Evolutionary conservation across 805 yeast genomes (phyloP), one percentile per base, ranked within the genome.

Genomic region (Debaryomyces maramus): DNA sequence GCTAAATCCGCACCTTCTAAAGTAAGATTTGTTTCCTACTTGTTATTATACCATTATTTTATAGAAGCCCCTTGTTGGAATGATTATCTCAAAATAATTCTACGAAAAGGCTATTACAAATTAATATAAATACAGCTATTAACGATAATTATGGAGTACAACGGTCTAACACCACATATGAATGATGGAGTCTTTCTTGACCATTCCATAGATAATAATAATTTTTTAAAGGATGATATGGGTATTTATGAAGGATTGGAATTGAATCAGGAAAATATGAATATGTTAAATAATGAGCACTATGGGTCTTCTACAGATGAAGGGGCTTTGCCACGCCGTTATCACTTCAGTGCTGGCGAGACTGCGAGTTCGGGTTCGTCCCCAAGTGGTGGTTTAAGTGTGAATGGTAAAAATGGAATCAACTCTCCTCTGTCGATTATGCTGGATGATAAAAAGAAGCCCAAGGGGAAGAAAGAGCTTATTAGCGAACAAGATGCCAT

Each of bases 401-500:
- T 18, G 10, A 30, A 30, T 30, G 6, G 13, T 11, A 30, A 13
- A n/a, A 18, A 30, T n/a, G 33, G 33, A 9, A 30, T 18, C 10
- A n/a, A 13, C n/a, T 24, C 38, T 10, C 32, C 32, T 5, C 10
- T 11, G 13, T 22, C 45, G 6, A 27, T 22, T 10, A 17, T 38
- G 26, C n/a, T n/a, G n/a, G 23, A 35, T 4, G 32, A 35, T n/a
- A 27, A 32, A 20, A 9, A 15, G 27, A 36, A 33, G 24, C 26
- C 43, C 13, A 59, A 53, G 39, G 35, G 53, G 11, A 63, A 56
- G 41, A 58, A 46, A 33, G 61, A 57, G 40, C 32, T 55, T 22
- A 43, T 60, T 46, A 67, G 63, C 41, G 72, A 65, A 24, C 57
- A 54, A 35, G 75, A 69, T 46, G 63, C 68, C 22, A 51, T 55